phyloP scores from a whole-genome alignment of 1,284 basidiomycete genomes.

The Cystobasidiaceae sp. region DNA sequence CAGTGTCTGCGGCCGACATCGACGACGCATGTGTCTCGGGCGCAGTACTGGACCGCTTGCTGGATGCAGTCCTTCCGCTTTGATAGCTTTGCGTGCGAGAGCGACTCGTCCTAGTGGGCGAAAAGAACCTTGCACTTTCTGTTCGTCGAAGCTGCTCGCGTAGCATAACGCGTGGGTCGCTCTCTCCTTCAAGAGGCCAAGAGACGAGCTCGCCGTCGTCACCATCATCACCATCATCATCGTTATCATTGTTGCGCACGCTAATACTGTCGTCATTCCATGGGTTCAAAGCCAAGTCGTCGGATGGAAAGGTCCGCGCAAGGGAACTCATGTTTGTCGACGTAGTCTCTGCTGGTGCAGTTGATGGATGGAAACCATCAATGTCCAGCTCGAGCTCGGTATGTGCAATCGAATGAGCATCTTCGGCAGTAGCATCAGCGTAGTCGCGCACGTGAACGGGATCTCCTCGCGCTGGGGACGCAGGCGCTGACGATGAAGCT shows the following conservation, averaged over 20 bases:
- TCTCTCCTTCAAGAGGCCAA: not conserved
- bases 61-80: too few relatives aligned
- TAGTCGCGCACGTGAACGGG: not conserved
- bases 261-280: not conserved
- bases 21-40: too few relatives aligned
- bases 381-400: too few relatives aligned
- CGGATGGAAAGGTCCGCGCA: too few relatives aligned
- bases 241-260: not conserved
- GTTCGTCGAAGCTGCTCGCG: constrained; percentile 21
- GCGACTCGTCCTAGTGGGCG: not conserved
- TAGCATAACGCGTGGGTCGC: constrained; percentile 8
- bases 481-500: not conserved
- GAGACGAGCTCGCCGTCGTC: constrained; percentile 6
- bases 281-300: not conserved
- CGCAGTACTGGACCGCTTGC: too few relatives aligned
- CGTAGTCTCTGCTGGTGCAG: not conserved
- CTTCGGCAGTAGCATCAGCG: not conserved
- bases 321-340: not conserved
- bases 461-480: not conserved
- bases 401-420: too few relatives aligned
- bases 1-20: too few relatives aligned
- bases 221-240: not conserved
- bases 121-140: not conserved
- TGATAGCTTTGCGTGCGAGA: not conserved
- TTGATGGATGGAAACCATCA: too few relatives aligned